phyloP scores from a whole-genome alignment of 2,329 filamentous ascomycete genomes.

The Scolecobasidium constrictum region DNA sequence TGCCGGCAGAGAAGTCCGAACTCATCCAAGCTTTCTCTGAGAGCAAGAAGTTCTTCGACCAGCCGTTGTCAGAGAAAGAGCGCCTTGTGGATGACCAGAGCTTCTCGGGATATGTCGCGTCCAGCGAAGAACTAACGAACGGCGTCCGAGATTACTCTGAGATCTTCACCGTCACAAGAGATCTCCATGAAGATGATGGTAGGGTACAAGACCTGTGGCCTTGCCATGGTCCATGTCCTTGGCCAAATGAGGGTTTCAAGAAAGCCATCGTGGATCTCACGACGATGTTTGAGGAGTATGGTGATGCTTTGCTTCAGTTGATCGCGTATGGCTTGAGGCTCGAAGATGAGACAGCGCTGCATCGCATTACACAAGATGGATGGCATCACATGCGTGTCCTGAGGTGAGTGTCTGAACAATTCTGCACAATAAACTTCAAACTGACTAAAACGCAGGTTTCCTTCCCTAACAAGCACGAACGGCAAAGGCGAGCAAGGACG shows the following conservation, averaged over 20 bases:
- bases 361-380: conserved; percentile 33
- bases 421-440: background rate
- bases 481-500: conserved; percentile 39
- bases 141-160: conserved; percentile 42
- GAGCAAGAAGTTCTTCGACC: conserved; percentile 31
- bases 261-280: conserved; percentile 31
- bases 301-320: conserved; percentile 36
- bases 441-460: conserved; percentile 23
- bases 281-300: conserved; percentile 28
- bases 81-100: conserved; percentile 34
- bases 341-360: conserved; percentile 27
- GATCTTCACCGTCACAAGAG: conserved; percentile 43
- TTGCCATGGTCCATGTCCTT: conserved; percentile 39
- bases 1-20: conserved; percentile 24
- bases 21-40: conserved; percentile 27
- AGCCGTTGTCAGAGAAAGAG: conserved; percentile 27
- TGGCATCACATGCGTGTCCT: conserved; percentile 43
- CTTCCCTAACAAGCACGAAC: conserved; percentile 27
- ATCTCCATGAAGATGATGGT: conserved; percentile 27
- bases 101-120: conserved; percentile 40
- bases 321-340: conserved; percentile 35
- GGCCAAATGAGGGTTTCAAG: conserved; percentile 34
- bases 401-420: background rate
- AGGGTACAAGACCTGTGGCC: conserved; percentile 35
- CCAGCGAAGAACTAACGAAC: conserved; percentile 29